A percentile compares a stretch with the other conserved stretches of the same genome.
These are phyloP conservation scores for Trichoderma hamatum DNA, from an alignment of 2,329 filamentous ascomycete species.

Conservation along the genomic window DNA sequence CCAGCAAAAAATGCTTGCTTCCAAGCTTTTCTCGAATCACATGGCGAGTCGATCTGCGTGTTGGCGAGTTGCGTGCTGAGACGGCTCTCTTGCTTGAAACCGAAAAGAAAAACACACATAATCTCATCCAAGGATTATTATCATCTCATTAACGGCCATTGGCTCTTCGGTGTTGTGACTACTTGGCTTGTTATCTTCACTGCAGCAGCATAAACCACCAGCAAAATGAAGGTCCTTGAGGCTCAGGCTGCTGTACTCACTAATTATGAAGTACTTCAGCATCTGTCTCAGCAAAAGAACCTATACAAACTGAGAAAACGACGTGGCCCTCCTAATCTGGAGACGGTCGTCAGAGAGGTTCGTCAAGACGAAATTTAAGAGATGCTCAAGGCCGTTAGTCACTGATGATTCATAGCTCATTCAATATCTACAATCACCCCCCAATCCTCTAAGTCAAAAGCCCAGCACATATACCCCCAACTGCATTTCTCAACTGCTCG, in stretches of 20 bases:
- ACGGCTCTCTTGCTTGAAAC: neutral
- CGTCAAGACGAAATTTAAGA: slow-evolving; percentile 25
- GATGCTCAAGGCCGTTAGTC: neutral
- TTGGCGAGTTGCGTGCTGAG: neutral
- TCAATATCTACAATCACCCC: slow-evolving; percentile 60
- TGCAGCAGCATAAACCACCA: neutral
- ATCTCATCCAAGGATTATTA: neutral
- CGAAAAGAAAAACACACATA: neutral
- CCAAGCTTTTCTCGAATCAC: slow-evolving; percentile 15
- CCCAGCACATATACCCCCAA: slow-evolving; percentile 56
- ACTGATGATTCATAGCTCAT: slow-evolving; percentile 51
- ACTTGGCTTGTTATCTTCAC: neutral
- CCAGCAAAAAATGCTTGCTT: slow-evolving; percentile 1
- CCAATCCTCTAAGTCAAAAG: slow-evolving; percentile 59
- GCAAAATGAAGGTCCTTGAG: slow-evolving; percentile 69
- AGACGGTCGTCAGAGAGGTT: slow-evolving; percentile 68
- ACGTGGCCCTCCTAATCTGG: slow-evolving; percentile 59
- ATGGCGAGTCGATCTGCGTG: neutral
- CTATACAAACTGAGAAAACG: slow-evolving; percentile 55
- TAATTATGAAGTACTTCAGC: slow-evolving; percentile 73
- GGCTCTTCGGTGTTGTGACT: neutral
- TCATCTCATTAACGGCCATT: neutral
- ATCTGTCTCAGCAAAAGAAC: slow-evolving; percentile 60
- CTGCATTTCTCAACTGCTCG: slow-evolving; percentile 57
- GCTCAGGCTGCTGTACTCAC: slow-evolving; percentile 69